Base-by-base conservation (phyloP, 1,284 basidiomycete genomes). In the Ustilago esculenta region DNA sequence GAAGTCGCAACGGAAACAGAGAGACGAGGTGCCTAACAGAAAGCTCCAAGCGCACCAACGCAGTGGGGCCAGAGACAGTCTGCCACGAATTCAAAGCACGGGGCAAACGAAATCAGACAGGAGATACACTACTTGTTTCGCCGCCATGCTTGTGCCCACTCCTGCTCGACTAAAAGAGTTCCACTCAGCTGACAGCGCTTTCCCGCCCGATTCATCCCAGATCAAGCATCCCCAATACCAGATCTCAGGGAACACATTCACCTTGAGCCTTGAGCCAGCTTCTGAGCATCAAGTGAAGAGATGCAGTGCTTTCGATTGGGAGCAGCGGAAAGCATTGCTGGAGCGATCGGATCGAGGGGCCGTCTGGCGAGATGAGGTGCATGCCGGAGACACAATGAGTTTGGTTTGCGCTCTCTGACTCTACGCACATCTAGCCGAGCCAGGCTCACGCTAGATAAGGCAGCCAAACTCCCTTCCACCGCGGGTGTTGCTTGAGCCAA, bases 391-490 rank as follows among this genome's bases (percentile, higher is more conserved):
- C 34, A 46, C 43, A 23, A 40, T 24, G 24, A 45, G 40, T 27
- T 35, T 25, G 15, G 20, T 6, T 5, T 14, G 24, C 20, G 33
- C 15, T n/a, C n/a, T n/a, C n/a, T n/a, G n/a, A 20, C 2, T 36
- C 5, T 33, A 5, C 24, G 36, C 18, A 43, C 58, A 61, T 50
- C 51, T 61, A 61, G 51, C 50, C 52, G 58, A 55, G 46, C 24
- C 18, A 2, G 30, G 17, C 36, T 23, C 46, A 49, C 46, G 43
- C 58, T 52, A 61, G 58, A 61, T 61, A 61, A 61, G 58, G 58
- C 36, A n/a, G 33, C 14, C 32, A 43, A n/a, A 44, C 21, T n/a
- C n/a, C n/a, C n/a, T n/a, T n/a, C n/a, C n/a, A n/a, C n/a, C n/a
- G n/a, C n/a, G n/a, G n/a, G n/a, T n/a, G n/a, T n/a, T n/a, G n/a